Conservation (phyloP, 768 basidiomycete species). For the Kwoniella heveanensis region DNA sequence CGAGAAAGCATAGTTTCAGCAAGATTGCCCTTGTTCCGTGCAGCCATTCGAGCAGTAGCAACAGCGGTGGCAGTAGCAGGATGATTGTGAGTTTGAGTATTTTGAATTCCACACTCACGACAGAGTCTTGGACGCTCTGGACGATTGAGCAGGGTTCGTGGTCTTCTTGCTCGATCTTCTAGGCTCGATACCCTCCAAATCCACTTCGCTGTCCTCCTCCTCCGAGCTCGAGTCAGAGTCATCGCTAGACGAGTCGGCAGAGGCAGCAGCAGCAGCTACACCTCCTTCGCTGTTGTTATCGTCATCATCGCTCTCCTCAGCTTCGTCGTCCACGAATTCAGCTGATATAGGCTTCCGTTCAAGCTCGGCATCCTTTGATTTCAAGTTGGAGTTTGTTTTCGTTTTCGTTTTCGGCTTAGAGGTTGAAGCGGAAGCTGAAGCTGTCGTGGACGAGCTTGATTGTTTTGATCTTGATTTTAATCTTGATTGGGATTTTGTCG, state of each 20-base stretch:
- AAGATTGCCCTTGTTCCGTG: too few species aligned
- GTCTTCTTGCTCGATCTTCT: constrained; percentile 13
- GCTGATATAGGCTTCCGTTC: background rate
- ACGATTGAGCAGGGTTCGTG: background rate
- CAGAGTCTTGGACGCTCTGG: constrained; percentile 1
- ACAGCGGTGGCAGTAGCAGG: too few species aligned
- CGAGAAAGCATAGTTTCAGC: too few species aligned
- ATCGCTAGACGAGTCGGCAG: background rate
- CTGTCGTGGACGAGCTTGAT: background rate
- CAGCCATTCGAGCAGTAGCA: too few species aligned
- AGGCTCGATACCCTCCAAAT: constrained; percentile 37
- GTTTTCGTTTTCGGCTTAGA: constrained; percentile 3
- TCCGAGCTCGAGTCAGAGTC: constrained; percentile 11
- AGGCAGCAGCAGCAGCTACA: constrained; percentile 2
- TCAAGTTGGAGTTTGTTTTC: constrained; percentile 14
- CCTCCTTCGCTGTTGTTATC: background rate
- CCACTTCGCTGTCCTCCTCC: constrained; percentile 29
- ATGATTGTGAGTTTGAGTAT: too few species aligned
- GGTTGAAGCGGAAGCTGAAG: background rate
- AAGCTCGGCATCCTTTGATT: constrained; percentile 11
- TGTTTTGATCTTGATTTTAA: constrained; percentile 17
- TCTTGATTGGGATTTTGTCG: constrained; percentile 6
- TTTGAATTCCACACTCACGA: constrained; percentile 17
- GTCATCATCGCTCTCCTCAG: constrained; percentile 21
- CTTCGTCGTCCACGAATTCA: background rate